phyloP scores from a whole-genome alignment of 306 rosid species.

The Cucumis melo region DNA sequence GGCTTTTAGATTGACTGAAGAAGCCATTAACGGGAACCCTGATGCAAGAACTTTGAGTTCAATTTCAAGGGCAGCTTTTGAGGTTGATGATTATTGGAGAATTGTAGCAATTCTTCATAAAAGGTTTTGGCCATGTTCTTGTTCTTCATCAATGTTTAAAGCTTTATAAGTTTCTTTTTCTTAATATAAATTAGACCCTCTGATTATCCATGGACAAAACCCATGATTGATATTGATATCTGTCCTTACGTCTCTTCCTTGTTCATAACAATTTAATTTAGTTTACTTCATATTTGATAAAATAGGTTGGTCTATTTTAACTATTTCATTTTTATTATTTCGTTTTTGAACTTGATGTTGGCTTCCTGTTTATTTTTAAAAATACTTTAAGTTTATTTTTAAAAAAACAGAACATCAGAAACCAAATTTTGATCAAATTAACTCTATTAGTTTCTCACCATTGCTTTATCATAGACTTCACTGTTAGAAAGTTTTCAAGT shows the following conservation, averaged over 20 bases:
- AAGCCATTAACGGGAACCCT: constrained; percentile 66
- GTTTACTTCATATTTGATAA: background rate
- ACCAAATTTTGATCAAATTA: no score
- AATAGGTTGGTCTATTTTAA: no score
- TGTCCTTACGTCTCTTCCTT: background rate
- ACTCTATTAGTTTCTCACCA: no score
- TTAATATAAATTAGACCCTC: background rate
- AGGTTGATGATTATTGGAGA: constrained; percentile 71
- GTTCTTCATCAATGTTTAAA: background rate
- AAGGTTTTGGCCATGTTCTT: constrained; percentile 9
- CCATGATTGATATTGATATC: background rate
- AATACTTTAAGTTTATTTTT: no score
- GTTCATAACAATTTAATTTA: background rate
- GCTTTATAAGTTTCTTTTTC: background rate
- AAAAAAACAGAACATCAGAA: no score
- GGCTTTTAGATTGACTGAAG: constrained; percentile 57
- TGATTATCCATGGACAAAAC: background rate
- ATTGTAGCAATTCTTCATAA: constrained; percentile 37
- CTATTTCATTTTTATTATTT: no score
- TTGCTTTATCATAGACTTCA: no score
- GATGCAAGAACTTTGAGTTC: constrained; percentile 55
- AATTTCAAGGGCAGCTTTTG: constrained; percentile 94
- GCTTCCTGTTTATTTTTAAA: no score
- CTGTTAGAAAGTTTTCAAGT: no score
- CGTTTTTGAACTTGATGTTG: no score